These are phyloP conservation scores for Tothia fuscella DNA, from an alignment of 2,329 filamentous ascomycete species.

Conservation along the genomic window DNA sequence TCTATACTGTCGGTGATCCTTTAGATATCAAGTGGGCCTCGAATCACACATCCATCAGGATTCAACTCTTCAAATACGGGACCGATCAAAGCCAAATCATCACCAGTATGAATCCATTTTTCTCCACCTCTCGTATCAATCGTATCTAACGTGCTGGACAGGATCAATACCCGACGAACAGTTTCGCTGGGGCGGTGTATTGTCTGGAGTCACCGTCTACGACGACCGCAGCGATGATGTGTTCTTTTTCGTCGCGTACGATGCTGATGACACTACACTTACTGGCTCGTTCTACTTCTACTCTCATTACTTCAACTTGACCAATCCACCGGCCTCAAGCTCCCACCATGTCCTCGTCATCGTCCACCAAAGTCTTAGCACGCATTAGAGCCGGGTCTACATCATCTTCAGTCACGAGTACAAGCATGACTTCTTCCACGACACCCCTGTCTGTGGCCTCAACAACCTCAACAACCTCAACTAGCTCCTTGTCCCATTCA, in stretches of 20 bases:
- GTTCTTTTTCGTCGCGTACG: neutral
- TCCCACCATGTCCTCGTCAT: neutral
- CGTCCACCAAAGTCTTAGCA: neutral
- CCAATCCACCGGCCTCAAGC: neutral
- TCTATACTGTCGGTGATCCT: neutral
- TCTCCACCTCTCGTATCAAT: neutral
- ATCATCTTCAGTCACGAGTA: neutral
- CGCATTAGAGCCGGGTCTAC: no score
- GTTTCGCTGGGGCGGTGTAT: neutral
- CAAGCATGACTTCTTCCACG: neutral
- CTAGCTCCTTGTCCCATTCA: neutral
- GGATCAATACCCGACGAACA: neutral
- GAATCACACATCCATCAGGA: neutral
- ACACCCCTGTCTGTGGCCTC: no score
- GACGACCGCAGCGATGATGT: neutral
- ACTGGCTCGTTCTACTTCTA: neutral
- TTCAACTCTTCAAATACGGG: neutral
- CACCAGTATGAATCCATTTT: neutral
- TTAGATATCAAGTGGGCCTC: neutral
- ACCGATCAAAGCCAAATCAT: neutral
- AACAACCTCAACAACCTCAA: neutral
- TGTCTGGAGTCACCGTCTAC: neutral
- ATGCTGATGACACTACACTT: neutral
- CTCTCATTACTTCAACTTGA: neutral
- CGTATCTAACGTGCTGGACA: neutral